These are phyloP conservation scores for Fusarium haematococcum DNA, from an alignment of 2,329 filamentous ascomycete genomes.

Conservation along the genomic window DNA sequence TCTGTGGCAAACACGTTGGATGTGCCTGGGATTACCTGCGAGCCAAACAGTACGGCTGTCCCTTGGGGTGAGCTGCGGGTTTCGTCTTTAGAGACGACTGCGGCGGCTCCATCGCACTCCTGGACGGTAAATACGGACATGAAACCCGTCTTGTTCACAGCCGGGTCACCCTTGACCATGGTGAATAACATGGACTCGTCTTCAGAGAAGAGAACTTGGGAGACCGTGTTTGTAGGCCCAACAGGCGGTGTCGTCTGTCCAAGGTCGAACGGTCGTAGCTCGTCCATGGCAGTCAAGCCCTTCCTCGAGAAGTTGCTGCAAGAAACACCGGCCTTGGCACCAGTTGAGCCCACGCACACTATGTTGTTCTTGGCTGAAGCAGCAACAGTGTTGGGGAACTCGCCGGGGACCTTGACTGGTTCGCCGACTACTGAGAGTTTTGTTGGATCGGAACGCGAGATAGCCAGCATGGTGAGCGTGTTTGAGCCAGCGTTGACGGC, in stretches of 20 bases:
- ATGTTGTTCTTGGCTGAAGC: constrained; percentile 56
- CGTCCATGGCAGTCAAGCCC: constrained; percentile 59
- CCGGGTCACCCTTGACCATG: constrained; percentile 71
- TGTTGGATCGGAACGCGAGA: constrained; percentile 56
- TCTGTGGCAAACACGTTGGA: constrained; percentile 66
- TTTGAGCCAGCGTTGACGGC: constrained; percentile 66
- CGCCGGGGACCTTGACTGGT: constrained; percentile 58
- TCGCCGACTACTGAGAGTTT: constrained; percentile 57
- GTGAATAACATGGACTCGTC: constrained; percentile 65
- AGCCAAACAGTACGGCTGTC: constrained; percentile 70
- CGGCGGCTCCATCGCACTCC: background rate
- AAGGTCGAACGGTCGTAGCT: constrained; percentile 60
- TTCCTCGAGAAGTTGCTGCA: constrained; percentile 54
- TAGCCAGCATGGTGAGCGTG: constrained; percentile 62
- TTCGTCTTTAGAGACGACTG: constrained; percentile 42
- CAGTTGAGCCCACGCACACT: constrained; percentile 61
- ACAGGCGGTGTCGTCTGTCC: constrained; percentile 68
- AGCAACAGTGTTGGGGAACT: constrained; percentile 65
- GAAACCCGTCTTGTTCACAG: constrained; percentile 67
- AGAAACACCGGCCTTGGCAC: constrained; percentile 57
- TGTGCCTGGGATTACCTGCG: constrained; percentile 57
- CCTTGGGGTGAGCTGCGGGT: constrained; percentile 59
- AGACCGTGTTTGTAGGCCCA: constrained; percentile 69
- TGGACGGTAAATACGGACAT: constrained; percentile 62
- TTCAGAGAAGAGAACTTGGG: constrained; percentile 69